These are phyloP conservation scores for Nicotiana benthamiana DNA, from an alignment of 257 asterid genomes.

Conservation along the genomic window DNA sequence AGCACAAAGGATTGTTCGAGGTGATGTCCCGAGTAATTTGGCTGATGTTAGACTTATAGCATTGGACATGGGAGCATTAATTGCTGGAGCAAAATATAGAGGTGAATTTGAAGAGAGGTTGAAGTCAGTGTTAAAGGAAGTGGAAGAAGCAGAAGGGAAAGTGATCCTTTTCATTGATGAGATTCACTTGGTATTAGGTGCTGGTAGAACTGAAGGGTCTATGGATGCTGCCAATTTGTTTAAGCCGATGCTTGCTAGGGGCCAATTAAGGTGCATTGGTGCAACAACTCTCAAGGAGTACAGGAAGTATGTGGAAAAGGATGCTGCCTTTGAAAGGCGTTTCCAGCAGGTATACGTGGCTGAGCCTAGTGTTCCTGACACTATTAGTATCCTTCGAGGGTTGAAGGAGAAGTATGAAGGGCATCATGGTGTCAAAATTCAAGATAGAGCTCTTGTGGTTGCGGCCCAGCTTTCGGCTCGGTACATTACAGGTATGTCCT, in stretches of 20 bases:
- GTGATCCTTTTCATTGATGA: slow-evolving; percentile 63
- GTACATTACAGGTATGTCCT: slow-evolving; percentile 46
- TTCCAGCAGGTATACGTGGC: slow-evolving; percentile 73
- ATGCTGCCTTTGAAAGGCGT: slow-evolving; percentile 72
- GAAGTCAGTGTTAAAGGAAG: slow-evolving; percentile 63
- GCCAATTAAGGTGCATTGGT: slow-evolving; percentile 63
- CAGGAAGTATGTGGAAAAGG: slow-evolving; percentile 64
- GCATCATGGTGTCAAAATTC: slow-evolving; percentile 71
- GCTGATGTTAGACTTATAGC: slow-evolving; percentile 71
- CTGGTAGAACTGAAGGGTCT: slow-evolving; percentile 67
- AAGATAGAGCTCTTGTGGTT: slow-evolving; percentile 60
- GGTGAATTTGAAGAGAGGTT: slow-evolving; percentile 69
- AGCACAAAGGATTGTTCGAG: slow-evolving; percentile 60
- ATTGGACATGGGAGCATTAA: slow-evolving; percentile 61
- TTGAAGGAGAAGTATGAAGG: slow-evolving; percentile 72
- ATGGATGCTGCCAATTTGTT: slow-evolving; percentile 69
- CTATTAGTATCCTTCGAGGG: slow-evolving; percentile 60
- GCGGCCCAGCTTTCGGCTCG: slow-evolving; percentile 62
- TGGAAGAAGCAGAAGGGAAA: slow-evolving; percentile 71
- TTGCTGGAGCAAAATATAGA: slow-evolving; percentile 74
- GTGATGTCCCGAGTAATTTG: slow-evolving; percentile 58
- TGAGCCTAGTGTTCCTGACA: slow-evolving; percentile 59
- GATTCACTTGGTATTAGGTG: slow-evolving; percentile 58
- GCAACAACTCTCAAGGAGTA: slow-evolving; percentile 64
- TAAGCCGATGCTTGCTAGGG: slow-evolving; percentile 81